Base-by-base conservation (phyloP, 257 asterid species). In the Penstemon eatonii region DNA sequence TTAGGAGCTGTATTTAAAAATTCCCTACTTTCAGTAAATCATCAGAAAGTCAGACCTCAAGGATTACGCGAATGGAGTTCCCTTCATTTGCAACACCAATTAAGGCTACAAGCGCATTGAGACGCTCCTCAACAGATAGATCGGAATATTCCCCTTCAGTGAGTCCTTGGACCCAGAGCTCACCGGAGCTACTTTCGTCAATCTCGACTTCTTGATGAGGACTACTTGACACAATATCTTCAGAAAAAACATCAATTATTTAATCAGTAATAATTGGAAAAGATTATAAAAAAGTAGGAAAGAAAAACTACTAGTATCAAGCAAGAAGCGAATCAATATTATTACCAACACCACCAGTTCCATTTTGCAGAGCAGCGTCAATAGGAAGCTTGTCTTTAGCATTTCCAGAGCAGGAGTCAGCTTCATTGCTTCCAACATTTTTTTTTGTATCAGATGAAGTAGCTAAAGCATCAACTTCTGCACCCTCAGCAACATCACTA, bases 101-200 rank as follows among this genome's bases (percentile, higher is more conserved):
- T 78, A 94, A 80, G 56, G 95, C 82, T 77, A 86, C 91, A 76
- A 94, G 90, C 53, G 98, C 98, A 76, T 75, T 89, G 57, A 94
- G 94, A 65, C 99, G 99, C 84, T 94, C 98, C 80, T 94, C 96
- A 38, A 91, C 96, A 51, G 94, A 87, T 38, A 94, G 78, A 78
- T 94, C 93, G 43, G 94, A 94, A 72, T 94, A 94, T 79, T 94
- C 98, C 71, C 98, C 98, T 84, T 94, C 99, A 39, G 95, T 75
- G 67, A 94, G 96, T 69, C 93, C 98, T 73, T 87, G 97, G 70
- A 89, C 88, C 99, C 98, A 94, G 67, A 85, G 87, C 78, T 94
- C 96, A 53, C 98, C 98, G 33, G 83, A 85, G 78, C 72, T 81
- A 76, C 93, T 89, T 79, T 91, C 99, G 73, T 91, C 98, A 70